Base-by-base conservation (phyloP, 1,284 basidiomycete genomes). In the Ceratobasidium sp. region DNA sequence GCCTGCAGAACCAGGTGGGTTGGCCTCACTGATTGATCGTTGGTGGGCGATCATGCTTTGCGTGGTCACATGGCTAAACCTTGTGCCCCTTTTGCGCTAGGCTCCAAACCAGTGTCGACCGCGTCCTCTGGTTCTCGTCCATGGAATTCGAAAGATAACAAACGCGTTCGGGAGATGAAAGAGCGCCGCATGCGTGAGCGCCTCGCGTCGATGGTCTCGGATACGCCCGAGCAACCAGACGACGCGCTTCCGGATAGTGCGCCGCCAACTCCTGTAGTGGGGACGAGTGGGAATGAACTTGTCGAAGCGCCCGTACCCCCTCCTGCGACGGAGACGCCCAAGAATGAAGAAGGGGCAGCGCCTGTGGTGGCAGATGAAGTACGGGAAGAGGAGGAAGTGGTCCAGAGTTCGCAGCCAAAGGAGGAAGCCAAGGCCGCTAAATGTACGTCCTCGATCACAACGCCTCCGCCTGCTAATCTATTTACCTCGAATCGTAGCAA, bases 131-230 rank as follows among this genome's bases (percentile, higher is more conserved):
- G 65, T 43, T 69, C 65, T 13, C 65, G 65, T 29, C 65, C 65
- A 43, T 69, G 65, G 65, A 69, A 69, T 37, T 53, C 51, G 34
- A 69, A 69, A 53, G 65, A 69, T 51, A 69, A 69, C 29, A 69
- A 69, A 24, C 65, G 65, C 16, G 65, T 69, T 11, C 65, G 65
- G 19, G 65, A 69, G 39, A 69, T 56, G 65, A 69, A 69, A 37
- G 65, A 69, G 43, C 65, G 65, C 39, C 51, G 51, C 11, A 37
- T 34, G 11, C 65, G 65, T 22, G 65, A 69, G 39, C 65, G 41
- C 13, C 31, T 54, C 16, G 29, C 65, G 9, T 46, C 65, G 8
- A 29, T 69, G 37, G 53, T 69, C 16, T 39, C 65, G 34, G 65
- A 69, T 14, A 54, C 49, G 5, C 41, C 51, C 19, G 65, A 69